A percentile compares a stretch with the other conserved stretches of the same genome.
phyloP scores from a whole-genome alignment of 768 basidiomycete species.

The Lentinus tigrinus region DNA sequence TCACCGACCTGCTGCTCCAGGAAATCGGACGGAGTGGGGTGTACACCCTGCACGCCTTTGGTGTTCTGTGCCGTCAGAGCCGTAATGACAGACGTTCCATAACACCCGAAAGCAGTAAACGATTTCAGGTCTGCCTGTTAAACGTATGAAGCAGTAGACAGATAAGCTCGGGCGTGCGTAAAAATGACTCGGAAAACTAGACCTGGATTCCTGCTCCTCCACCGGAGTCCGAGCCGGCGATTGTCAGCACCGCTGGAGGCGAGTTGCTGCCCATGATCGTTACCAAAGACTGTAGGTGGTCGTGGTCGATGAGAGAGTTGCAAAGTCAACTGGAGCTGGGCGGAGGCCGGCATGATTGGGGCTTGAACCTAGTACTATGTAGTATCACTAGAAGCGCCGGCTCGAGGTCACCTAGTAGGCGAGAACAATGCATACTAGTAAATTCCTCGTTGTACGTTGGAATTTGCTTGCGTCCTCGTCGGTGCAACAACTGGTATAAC shows the following conservation, averaged over 20 bases:
- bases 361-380: no score
- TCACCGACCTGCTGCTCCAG: slow-evolving; percentile 69
- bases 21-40: slow-evolving; percentile 66
- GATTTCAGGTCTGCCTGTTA: slow-evolving; percentile 83
- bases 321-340: no score
- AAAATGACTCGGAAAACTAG: slow-evolving; percentile 6
- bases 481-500: no score
- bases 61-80: slow-evolving; percentile 92
- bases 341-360: no score
- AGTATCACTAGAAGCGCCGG: no score
- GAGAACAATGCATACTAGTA: no score
- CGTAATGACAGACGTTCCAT: slow-evolving; percentile 80
- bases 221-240: slow-evolving; percentile 79
- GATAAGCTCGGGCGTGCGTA: background rate
- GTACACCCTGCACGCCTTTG: slow-evolving; percentile 72
- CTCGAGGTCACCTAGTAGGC: no score
- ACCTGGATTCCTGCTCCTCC: slow-evolving; percentile 93
- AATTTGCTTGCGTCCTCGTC: no score
- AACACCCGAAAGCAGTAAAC: slow-evolving; percentile 74
- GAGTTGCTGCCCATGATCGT: background rate
- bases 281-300: background rate
- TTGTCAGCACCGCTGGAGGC: slow-evolving; percentile 53
- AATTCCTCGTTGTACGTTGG: no score
- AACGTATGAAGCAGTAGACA: background rate
- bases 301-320: background rate